Evolutionary conservation across 305 asterid species (phyloP), one percentile per base, ranked within the genome.

Genomic region (Lippia alba): DNA sequence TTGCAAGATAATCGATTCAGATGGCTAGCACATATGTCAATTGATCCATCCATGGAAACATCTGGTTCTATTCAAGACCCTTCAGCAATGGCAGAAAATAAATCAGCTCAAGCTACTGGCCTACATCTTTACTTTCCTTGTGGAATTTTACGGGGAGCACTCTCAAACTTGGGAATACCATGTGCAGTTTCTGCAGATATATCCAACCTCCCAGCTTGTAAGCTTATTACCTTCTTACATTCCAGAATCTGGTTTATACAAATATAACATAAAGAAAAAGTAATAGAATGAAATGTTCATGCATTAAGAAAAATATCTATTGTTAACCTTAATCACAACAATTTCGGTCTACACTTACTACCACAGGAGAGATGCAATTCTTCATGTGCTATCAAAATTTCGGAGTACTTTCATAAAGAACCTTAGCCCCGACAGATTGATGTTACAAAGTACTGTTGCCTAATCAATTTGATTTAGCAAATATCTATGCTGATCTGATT

Each of bases 151-250:
- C 86, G 99, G 72, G 99, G 99, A 67, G 97, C 96, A 46, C 98
- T 95, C 66, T 94, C 99, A 65, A 94, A 91, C 87, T 85, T 94
- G 88, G 99, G 99, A 72, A 94, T 94, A 76, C 91, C 91, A 20
- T 91, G 97, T 89, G 99, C 97, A 76, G 99, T 94, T 83, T 94
- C 99, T 73, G 99, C 97, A 44, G 97, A 94, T 83, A 91, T 87
- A 77, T 85, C 97, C 78, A 88, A 77, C 78, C 92, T 88, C 76
- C 99, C 99, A 61, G 95, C 97, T 74, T 94, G 99, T 94, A 79
- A 89, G 97, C 76, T 61, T 41, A 36, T 58, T 51, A 17, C 73
- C 57, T 56, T 41, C 39, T 50, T 59, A 59, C 53, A 15, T 64
- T 65, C 45, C 48, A 44, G 64, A 51, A 24, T 64, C 40, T 8